Evolutionary conservation across 176 grass and related monocot genomes (phyloP).

Genomic region (Musa schizocarpa): DNA sequence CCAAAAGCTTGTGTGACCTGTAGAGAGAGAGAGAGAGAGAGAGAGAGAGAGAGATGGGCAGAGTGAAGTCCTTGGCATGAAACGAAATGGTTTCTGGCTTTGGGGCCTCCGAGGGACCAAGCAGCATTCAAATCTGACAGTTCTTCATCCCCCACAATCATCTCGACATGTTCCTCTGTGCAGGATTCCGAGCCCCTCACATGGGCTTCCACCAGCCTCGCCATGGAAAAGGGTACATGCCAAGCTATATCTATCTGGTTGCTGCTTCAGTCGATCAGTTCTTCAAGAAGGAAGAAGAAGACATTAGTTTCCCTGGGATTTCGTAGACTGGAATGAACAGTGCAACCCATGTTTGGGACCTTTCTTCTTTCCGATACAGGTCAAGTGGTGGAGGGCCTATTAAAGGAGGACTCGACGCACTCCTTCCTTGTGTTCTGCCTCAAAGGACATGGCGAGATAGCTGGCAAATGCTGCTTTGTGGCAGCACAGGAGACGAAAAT

Average conservation of each 20-base stretch:
- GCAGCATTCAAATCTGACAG: background rate
- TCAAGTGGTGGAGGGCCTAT: background rate
- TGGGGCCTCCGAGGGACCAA: too few species aligned
- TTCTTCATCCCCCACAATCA: constrained; percentile 14
- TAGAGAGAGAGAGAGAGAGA: too few species aligned
- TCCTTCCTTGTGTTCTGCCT: constrained; percentile 1
- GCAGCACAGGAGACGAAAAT: background rate
- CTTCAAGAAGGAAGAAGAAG: background rate
- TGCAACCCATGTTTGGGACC: too few species aligned
- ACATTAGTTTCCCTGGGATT: background rate
- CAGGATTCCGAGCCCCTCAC: background rate
- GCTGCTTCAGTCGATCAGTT: background rate
- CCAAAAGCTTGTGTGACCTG: too few species aligned
- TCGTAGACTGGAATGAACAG: too few species aligned
- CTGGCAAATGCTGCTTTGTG: constrained; percentile 3
- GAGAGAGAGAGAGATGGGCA: background rate
- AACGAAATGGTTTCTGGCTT: background rate
- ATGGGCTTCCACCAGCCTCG: background rate
- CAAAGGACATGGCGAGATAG: constrained; percentile 4
- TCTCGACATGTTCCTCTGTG: constrained; percentile 20
- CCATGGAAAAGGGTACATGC: background rate
- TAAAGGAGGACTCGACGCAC: background rate
- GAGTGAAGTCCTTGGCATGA: background rate
- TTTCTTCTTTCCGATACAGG: background rate
- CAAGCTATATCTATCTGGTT: too few species aligned